Conservation (phyloP, 305 asterid species). For the Fraxinus dipetala region DNA sequence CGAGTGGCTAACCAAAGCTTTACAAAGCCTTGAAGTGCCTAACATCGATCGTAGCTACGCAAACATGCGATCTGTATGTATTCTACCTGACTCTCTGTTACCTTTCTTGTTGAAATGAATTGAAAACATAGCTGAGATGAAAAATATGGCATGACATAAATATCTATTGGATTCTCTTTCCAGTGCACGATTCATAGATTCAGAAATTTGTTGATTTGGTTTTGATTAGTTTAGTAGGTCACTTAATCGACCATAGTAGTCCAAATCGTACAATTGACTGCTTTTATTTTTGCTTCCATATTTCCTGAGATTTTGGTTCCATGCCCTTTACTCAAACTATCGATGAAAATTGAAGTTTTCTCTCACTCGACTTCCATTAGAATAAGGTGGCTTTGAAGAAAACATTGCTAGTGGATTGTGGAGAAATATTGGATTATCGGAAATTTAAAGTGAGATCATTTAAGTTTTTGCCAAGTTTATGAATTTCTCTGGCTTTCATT, state of each 20-base stretch:
- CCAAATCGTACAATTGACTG: not conserved
- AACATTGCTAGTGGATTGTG: not conserved
- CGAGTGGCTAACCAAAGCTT: constrained; percentile 83
- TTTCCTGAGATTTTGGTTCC: not conserved
- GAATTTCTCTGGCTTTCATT: not conserved
- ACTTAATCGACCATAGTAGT: not conserved
- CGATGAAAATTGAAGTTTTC: not conserved
- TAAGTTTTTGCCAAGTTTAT: not conserved
- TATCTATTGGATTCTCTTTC: constrained; percentile 5
- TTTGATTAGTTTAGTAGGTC: constrained; percentile 1
- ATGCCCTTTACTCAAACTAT: not conserved
- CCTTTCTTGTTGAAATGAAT: constrained; percentile 10
- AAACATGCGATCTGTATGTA: constrained; percentile 69
- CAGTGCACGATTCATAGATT: constrained; percentile 4
- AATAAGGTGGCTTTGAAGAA: not conserved
- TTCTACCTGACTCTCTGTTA: constrained; percentile 31
- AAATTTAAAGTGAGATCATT: not conserved
- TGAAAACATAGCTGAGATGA: constrained; percentile 13
- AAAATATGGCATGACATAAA: constrained; percentile 3
- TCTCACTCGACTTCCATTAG: not conserved
- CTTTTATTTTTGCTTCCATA: not conserved
- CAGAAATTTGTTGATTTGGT: constrained; percentile 17
- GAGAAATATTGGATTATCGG: not conserved
- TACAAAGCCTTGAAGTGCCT: constrained; percentile 75
- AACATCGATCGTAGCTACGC: constrained; percentile 68